A percentile compares a stretch with the other conserved stretches of the same genome.
phyloP scores from a whole-genome alignment of 768 basidiomycete genomes.

The Collybiopsis luxurians region DNA sequence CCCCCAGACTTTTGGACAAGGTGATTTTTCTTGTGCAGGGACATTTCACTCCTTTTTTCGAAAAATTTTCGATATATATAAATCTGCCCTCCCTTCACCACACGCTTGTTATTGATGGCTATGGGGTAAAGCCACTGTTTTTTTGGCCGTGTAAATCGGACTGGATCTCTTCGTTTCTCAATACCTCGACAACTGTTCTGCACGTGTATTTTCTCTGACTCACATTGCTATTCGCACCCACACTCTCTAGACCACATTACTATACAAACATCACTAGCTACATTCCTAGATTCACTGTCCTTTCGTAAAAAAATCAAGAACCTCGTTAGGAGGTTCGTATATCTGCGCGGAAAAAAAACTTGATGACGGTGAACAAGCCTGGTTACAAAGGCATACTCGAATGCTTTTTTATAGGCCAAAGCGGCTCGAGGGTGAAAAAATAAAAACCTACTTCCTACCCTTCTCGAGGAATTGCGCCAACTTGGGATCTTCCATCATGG shows the following conservation, averaged over 20 bases:
- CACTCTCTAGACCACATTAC: neutral
- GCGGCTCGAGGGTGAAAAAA: too few species aligned
- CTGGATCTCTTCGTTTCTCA: conserved; percentile 1
- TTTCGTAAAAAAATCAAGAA: too few species aligned
- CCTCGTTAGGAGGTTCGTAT: too few species aligned
- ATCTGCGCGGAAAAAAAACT: too few species aligned
- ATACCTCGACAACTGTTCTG: neutral
- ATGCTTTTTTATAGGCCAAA: too few species aligned
- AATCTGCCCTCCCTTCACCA: neutral
- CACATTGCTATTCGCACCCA: neutral
- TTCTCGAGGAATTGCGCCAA: neutral
- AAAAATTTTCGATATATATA: too few species aligned
- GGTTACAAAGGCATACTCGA: too few species aligned
- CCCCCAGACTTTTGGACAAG: neutral
- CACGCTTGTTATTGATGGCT: neutral
- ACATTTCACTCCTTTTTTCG: neutral
- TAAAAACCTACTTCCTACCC: neutral
- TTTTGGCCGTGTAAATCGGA: neutral
- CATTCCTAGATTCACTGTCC: conserved; percentile 3
- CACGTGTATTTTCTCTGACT: neutral
- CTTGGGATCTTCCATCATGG: conserved; percentile 4
- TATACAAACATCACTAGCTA: neutral
- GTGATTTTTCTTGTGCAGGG: conserved; percentile 1
- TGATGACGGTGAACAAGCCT: too few species aligned
- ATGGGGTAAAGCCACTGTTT: neutral